These are phyloP conservation scores for Lentinula edodes DNA, from an alignment of 768 basidiomycete genomes.

Conservation along the genomic window DNA sequence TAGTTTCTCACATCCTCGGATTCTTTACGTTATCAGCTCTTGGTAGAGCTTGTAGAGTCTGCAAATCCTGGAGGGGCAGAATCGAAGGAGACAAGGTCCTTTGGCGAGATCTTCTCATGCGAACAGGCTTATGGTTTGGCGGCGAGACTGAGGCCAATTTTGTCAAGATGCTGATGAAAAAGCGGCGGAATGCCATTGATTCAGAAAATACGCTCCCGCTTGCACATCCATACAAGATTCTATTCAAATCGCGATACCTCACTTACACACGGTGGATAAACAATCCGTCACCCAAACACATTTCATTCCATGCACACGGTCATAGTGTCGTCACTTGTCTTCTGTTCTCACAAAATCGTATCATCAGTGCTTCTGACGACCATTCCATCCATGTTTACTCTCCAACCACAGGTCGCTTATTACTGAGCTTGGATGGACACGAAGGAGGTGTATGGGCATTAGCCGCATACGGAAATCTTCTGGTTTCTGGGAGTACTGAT, in stretches of 20 bases:
- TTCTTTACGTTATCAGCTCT: slow-evolving; percentile 80
- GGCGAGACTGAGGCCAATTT: slow-evolving; percentile 80
- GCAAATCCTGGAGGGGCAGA: slow-evolving; percentile 83
- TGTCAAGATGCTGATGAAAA: slow-evolving; percentile 61
- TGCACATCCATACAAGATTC: slow-evolving; percentile 84
- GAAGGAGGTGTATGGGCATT: slow-evolving; percentile 97
- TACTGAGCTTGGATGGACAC: slow-evolving; percentile 79
- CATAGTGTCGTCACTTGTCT: slow-evolving; percentile 93
- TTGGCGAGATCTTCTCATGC: slow-evolving; percentile 84
- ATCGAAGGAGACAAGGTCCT: slow-evolving; percentile 88
- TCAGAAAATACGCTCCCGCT: slow-evolving; percentile 47
- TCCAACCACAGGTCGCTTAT: slow-evolving; percentile 72
- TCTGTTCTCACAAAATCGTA: slow-evolving; percentile 88
- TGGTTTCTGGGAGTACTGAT: slow-evolving; percentile 92
- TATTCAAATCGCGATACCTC: slow-evolving; percentile 87
- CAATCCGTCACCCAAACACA: slow-evolving; percentile 65
- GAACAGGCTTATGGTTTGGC: slow-evolving; percentile 86
- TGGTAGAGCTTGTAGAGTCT: slow-evolving; percentile 84
- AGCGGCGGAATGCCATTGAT: slow-evolving; percentile 38
- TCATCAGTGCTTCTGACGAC: slow-evolving; percentile 96
- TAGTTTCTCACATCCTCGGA: slow-evolving; percentile 83
- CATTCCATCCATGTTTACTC: slow-evolving; percentile 95
- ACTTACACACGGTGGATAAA: slow-evolving; percentile 78
- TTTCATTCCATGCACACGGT: slow-evolving; percentile 85
- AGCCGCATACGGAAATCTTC: slow-evolving; percentile 79